A percentile compares a stretch with the other conserved stretches of the same genome.
Conservation (phyloP, 768 basidiomycete genomes). For the Boletus subcaerulescens region DNA sequence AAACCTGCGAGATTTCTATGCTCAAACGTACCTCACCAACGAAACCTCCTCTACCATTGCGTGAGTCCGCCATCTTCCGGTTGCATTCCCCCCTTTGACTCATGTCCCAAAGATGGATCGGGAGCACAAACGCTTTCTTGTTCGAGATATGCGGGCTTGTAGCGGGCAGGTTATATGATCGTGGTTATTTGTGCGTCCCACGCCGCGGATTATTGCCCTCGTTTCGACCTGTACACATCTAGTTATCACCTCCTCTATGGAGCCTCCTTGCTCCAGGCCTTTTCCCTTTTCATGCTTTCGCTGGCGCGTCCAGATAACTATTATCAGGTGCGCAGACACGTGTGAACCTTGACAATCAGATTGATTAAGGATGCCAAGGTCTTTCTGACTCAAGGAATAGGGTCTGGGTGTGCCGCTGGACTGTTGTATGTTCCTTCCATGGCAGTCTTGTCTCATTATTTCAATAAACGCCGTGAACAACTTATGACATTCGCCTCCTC, state of each 20-base stretch:
- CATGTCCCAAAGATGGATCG: slow-evolving; percentile 37
- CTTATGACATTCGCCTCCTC: slow-evolving; percentile 56
- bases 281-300: slow-evolving; percentile 46
- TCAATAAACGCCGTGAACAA: slow-evolving; percentile 43
- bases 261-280: slow-evolving; percentile 26
- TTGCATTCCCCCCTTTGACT: background rate
- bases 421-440: slow-evolving; percentile 47
- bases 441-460: slow-evolving; percentile 52
- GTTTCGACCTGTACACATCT: slow-evolving; percentile 5
- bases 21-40: slow-evolving; percentile 35
- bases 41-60: slow-evolving; percentile 39
- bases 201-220: too few relatives aligned
- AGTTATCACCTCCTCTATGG: slow-evolving; percentile 26
- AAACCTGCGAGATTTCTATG: slow-evolving; percentile 36
- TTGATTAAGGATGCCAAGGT: slow-evolving; percentile 32
- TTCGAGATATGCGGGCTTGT: slow-evolving; percentile 43
- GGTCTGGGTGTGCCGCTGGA: slow-evolving; percentile 47
- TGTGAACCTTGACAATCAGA: too few relatives aligned
- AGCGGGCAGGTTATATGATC: slow-evolving; percentile 49
- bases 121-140: slow-evolving; percentile 48
- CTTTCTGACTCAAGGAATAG: slow-evolving; percentile 51
- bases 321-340: slow-evolving; percentile 36
- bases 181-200: slow-evolving; percentile 46
- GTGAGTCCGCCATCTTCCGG: slow-evolving; percentile 23
- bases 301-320: slow-evolving; percentile 40